Conservation (phyloP, 2,329 filamentous ascomycete genomes). For the Monosporascus sp. region DNA sequence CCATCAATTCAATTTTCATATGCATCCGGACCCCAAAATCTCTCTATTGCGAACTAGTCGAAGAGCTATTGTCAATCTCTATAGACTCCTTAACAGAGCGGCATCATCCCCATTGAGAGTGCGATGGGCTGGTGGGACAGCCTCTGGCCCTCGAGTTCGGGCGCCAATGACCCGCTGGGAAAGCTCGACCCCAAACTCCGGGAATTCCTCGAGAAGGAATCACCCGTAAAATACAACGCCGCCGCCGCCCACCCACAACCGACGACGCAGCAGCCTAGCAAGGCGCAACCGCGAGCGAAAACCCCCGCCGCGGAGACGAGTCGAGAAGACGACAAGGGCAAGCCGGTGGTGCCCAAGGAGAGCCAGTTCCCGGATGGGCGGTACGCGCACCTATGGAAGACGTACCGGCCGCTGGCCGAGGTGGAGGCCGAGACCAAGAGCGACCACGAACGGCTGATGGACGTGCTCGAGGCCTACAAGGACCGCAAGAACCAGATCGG, state of each 20-base stretch:
- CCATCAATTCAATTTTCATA: too few relatives aligned
- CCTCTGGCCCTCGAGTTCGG: conserved; percentile 44
- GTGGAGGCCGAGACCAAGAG: conserved; percentile 66
- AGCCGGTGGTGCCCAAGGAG: conserved; percentile 38
- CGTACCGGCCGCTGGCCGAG: conserved; percentile 68
- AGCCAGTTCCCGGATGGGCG: conserved; percentile 57
- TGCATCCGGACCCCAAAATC: too few relatives aligned
- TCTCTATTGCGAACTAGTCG: neutral
- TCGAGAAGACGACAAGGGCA: conserved; percentile 4
- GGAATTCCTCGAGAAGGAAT: conserved; percentile 80
- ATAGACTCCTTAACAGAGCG: neutral
- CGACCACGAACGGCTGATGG: conserved; percentile 74
- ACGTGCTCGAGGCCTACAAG: conserved; percentile 81
- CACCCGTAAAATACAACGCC: conserved; percentile 62
- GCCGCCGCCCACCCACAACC: conserved; percentile 15
- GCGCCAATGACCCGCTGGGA: conserved; percentile 58
- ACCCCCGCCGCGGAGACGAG: neutral
- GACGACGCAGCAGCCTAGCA: conserved; percentile 1
- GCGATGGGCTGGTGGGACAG: conserved; percentile 56
- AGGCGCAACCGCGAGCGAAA: conserved; percentile 1
- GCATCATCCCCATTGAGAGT: neutral
- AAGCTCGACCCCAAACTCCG: conserved; percentile 79
- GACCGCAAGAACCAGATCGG: conserved; percentile 74
- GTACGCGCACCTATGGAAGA: conserved; percentile 87
- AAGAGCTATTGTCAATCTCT: neutral